Conservation (phyloP, 345 rosid species). For the Diplotaxis tenuifolia region DNA sequence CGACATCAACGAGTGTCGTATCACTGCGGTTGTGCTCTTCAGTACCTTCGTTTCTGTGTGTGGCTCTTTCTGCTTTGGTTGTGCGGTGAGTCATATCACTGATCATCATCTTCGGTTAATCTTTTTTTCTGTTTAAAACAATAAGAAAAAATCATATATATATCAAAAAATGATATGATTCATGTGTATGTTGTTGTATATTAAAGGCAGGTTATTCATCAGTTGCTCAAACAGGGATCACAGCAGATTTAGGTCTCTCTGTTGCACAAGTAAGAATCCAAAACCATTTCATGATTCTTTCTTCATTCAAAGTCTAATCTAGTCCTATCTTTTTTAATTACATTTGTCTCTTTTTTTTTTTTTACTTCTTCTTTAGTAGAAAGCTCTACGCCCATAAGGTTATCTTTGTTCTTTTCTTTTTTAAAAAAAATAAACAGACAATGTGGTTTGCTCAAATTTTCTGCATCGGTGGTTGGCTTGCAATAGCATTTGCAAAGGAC, state of each 20-base stretch:
- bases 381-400: background rate
- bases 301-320: background rate
- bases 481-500: constrained; percentile 32
- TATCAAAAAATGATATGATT: background rate
- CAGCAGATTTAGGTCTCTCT: constrained; percentile 42
- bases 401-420: background rate
- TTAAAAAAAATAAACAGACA: constrained; percentile 14
- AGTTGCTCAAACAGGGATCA: constrained; percentile 42
- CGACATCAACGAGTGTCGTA: constrained; percentile 37
- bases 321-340: background rate
- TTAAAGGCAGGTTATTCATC: constrained; percentile 51
- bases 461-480: constrained; percentile 35
- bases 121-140: background rate
- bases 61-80: constrained; percentile 43
- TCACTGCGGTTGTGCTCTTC: constrained; percentile 31
- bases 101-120: background rate
- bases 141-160: background rate
- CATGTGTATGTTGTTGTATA: background rate
- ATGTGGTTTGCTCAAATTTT: constrained; percentile 39
- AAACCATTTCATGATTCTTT: constrained; percentile 1
- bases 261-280: constrained; percentile 35
- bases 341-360: background rate
- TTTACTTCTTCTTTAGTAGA: constrained; percentile 26
- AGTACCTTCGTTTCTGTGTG: constrained; percentile 43
- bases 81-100: constrained; percentile 31